Evolutionary conservation across 768 basidiomycete species (phyloP).

Genomic region (Suillus spraguei): DNA sequence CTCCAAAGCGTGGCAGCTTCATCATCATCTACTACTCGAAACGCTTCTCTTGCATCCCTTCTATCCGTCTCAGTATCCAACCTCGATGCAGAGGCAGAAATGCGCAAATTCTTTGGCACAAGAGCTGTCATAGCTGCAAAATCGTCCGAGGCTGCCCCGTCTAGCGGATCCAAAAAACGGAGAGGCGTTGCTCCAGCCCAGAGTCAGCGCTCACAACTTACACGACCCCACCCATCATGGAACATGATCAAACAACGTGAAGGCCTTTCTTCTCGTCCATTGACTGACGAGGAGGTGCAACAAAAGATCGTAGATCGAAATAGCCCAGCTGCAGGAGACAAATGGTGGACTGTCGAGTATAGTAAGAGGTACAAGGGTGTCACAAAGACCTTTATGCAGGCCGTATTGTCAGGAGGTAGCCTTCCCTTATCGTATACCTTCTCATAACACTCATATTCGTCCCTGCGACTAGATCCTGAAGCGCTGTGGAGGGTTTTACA

Average conservation of each 20-base stretch:
- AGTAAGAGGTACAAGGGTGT: conserved; percentile 81
- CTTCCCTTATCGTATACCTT: conserved; percentile 11
- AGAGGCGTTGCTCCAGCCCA: conserved; percentile 36
- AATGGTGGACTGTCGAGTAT: conserved; percentile 90
- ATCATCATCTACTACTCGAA: conserved; percentile 29
- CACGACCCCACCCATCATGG: conserved; percentile 77
- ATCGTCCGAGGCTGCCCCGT: conserved; percentile 34
- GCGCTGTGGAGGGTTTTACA: conserved; percentile 76
- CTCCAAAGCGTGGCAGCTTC: conserved; percentile 40
- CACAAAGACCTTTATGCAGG: conserved; percentile 78
- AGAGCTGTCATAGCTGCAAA: conserved; percentile 78
- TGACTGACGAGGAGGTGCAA: conserved; percentile 56
- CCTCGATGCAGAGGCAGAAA: conserved; percentile 88
- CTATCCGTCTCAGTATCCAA: conserved; percentile 79
- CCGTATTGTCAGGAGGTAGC: conserved; percentile 82
- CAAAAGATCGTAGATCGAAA: conserved; percentile 45
- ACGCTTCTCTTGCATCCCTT: conserved; percentile 50
- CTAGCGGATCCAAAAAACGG: conserved; percentile 39
- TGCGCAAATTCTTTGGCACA: conserved; percentile 92
- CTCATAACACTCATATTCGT: conserved; percentile 4
- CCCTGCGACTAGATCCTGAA: conserved; percentile 62
- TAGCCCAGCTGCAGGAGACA: conserved; percentile 55
- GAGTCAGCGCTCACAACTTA: conserved; percentile 66
- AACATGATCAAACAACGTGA: conserved; percentile 69
- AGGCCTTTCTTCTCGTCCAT: conserved; percentile 66